These are phyloP conservation scores for Plasmodium malariae DNA, from an alignment of 169 alveolate species.

Conservation along the genomic window DNA sequence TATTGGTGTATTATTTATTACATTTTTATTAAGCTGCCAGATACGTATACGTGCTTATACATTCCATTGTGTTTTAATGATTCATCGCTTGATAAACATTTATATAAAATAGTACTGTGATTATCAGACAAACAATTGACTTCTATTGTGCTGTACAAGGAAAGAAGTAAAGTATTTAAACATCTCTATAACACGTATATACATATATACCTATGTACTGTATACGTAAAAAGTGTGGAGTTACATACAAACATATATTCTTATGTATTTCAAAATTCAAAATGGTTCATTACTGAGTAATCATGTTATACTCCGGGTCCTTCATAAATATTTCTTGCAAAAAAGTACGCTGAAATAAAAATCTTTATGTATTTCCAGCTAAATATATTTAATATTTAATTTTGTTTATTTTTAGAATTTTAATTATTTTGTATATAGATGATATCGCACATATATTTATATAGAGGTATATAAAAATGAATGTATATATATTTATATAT, in stretches of 20 bases:
- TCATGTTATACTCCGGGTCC: slow-evolving; percentile 6
- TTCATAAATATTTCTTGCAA: slow-evolving; percentile 10
- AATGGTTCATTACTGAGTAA: slow-evolving; percentile 38
- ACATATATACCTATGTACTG: not conserved
- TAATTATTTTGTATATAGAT: too few species aligned
- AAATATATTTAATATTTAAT: not conserved
- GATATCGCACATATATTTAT: too few species aligned
- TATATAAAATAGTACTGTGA: slow-evolving; percentile 50
- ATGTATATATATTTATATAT: not conserved
- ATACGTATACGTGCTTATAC: slow-evolving; percentile 42
- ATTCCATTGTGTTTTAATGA: slow-evolving; percentile 56
- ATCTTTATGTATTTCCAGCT: not conserved
- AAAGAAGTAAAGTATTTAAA: not conserved
- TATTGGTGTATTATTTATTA: slow-evolving; percentile 6
- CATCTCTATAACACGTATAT: not conserved
- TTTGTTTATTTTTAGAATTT: not conserved
- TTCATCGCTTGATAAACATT: slow-evolving; percentile 66
- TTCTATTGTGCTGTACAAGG: slow-evolving; percentile 53
- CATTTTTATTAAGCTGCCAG: slow-evolving; percentile 59
- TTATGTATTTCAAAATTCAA: not conserved
- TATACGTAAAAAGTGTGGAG: not conserved
- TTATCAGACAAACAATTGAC: slow-evolving; percentile 51
- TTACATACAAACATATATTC: not conserved
- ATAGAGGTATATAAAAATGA: too few species aligned
- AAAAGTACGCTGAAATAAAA: not conserved